phyloP scores from a whole-genome alignment of 495 filamentous ascomycete species.

The Cudoniella acicularis region DNA sequence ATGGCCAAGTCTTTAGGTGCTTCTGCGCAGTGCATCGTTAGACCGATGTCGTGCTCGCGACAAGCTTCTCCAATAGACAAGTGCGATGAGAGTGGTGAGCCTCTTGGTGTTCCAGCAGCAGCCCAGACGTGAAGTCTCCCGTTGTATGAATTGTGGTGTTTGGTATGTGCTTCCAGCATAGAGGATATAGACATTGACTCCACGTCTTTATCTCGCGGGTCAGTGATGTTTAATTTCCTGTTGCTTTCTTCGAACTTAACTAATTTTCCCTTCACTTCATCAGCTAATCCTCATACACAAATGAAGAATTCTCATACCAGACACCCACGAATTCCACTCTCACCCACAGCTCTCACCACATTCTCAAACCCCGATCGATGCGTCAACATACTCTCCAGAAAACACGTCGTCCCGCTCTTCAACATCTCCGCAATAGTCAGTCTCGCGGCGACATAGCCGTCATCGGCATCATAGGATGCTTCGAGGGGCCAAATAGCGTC shows the following conservation, averaged over 20 bases:
- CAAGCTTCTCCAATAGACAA: slow-evolving; percentile 16
- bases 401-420: slow-evolving; percentile 21
- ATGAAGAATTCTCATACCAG: neutral
- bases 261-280: slow-evolving; percentile 12
- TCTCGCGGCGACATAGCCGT: slow-evolving; percentile 20
- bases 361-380: slow-evolving; percentile 24
- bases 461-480: slow-evolving; percentile 17
- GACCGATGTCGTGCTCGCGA: slow-evolving; percentile 17
- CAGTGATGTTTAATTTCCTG: slow-evolving; percentile 17
- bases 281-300: neutral
- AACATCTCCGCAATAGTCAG: slow-evolving; percentile 24
- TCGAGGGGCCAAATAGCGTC: slow-evolving; percentile 22
- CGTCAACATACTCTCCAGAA: slow-evolving; percentile 25
- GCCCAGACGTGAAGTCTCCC: slow-evolving; percentile 21
- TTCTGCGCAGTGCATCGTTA: slow-evolving; percentile 25
- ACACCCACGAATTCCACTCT: slow-evolving; percentile 19
- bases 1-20: slow-evolving; percentile 21
- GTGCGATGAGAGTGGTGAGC: slow-evolving; percentile 19
- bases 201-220: slow-evolving; percentile 21
- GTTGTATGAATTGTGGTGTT: slow-evolving; percentile 15
- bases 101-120: slow-evolving; percentile 19
- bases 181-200: slow-evolving; percentile 14
- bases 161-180: slow-evolving; percentile 14
- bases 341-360: slow-evolving; percentile 16
- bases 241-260: slow-evolving; percentile 25